Base-by-base conservation (phyloP, 352 stramenopile species). In the Globisporangium parvum region DNA sequence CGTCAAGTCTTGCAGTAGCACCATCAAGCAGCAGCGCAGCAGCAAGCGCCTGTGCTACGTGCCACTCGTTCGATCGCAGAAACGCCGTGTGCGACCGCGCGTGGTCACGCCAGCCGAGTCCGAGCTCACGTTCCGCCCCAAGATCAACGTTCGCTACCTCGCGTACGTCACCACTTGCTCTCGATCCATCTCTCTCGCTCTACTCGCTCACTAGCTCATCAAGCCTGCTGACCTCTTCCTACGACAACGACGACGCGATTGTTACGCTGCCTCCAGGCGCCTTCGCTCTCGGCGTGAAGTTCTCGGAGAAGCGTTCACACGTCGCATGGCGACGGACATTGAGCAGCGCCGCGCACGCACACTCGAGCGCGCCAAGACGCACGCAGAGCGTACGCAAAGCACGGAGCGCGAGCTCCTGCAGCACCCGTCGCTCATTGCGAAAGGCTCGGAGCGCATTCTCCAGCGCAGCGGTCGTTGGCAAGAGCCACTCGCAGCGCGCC, bases 401-500 rank as follows among this genome's bases (percentile, higher is more conserved):
- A 67, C 49, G 55, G 3, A 68, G 37, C n/a, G 37, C 47, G 12
- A 26, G 45, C 17, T 28, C 46, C 10, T 49, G 51, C 20, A 58
- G 45, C 11, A 39, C 26, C 23, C 24, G 3, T 71, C 70, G 3
- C 55, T 82, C 5, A 62, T 87, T 2, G 73, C 65, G 1, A 79
- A 74, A 55, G 77, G 77, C 0, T 87, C 77, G 1, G 55, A 73
- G 24, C 57, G 49, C 5, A 85, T 87, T 65, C 62, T 87, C 6
- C 60, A 80, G n/a, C 60, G 63, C 24, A 85, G 79, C 56, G 77
- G 77, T 2, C 60, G 76, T 45, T 83, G 70, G 73, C 57, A 73
- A 21, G 73, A 85, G 45, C 57, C 74, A 0, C 49, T 72, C 3
- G 58, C 75, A 33, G 47, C 67, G 31, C 71, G 70, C 6, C 53